Evolutionary conservation across 2,329 filamentous ascomycete genomes (phyloP).

Genomic region (Xylaria digitata): DNA sequence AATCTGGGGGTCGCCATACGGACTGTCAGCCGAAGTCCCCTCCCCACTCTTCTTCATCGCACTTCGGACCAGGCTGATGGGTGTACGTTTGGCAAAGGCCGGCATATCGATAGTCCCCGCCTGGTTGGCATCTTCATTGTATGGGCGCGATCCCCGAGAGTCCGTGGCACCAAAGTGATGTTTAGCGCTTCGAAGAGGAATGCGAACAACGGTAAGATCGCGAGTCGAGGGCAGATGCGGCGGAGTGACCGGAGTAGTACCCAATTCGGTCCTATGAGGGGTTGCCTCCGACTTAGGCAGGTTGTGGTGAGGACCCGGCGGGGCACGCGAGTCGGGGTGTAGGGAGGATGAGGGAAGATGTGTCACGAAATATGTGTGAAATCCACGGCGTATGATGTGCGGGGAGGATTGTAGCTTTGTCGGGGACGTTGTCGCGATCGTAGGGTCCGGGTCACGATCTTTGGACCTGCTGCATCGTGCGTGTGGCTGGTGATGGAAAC

Average conservation of each 20-base stretch:
- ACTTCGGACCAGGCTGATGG: constrained; percentile 67
- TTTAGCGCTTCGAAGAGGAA: constrained; percentile 91
- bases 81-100: constrained; percentile 86
- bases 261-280: constrained; percentile 72
- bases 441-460: constrained; percentile 2
- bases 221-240: constrained; percentile 70
- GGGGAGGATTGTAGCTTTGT: constrained; percentile 9
- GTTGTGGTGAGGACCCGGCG: constrained; percentile 78
- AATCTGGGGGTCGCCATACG: constrained; percentile 90
- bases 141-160: constrained; percentile 82
- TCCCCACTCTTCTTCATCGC: constrained; percentile 64
- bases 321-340: constrained; percentile 81
- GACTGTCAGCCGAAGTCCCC: constrained; percentile 77
- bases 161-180: constrained; percentile 90
- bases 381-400: constrained; percentile 60
- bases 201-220: constrained; percentile 93
- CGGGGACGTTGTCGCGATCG: constrained; percentile 3
- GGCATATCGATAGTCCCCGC: constrained; percentile 94
- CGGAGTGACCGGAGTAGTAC: constrained; percentile 68
- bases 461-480: constrained; percentile 16
- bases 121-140: constrained; percentile 95
- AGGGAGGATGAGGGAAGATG: constrained; percentile 93
- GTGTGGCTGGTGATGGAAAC: constrained; percentile 29
- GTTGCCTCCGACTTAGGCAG: constrained; percentile 86
- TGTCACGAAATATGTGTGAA: constrained; percentile 98